Evolutionary conservation across 2,329 filamentous ascomycete genomes (phyloP).

Genomic region (Domatiomyces catenatus): DNA sequence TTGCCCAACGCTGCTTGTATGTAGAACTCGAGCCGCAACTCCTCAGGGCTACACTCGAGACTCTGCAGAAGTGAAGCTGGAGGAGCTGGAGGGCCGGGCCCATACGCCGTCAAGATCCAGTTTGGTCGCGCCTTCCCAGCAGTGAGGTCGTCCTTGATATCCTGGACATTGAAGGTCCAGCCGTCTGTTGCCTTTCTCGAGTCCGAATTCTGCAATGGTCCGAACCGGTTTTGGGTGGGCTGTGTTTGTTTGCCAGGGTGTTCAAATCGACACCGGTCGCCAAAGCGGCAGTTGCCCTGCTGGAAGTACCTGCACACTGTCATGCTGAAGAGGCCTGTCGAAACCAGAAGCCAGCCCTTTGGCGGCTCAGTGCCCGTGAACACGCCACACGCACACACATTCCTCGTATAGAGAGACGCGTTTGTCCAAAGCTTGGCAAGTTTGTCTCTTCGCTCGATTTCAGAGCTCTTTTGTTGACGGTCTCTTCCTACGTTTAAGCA

Average conservation of each 20-base stretch:
- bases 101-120: conserved; percentile 82
- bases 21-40: conserved; percentile 62
- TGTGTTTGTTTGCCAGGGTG: conserved; percentile 30
- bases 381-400: background rate
- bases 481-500: too few species aligned
- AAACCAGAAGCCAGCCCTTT: background rate
- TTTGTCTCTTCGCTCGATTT: background rate
- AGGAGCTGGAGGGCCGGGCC: conserved; percentile 58
- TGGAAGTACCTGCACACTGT: conserved; percentile 48
- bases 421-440: background rate
- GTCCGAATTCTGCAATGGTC: conserved; percentile 3
- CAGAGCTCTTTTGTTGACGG: too few species aligned
- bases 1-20: conserved; percentile 44
- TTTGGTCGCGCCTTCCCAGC: conserved; percentile 48
- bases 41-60: conserved; percentile 77
- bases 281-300: conserved; percentile 50
- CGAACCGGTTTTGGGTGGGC: conserved; percentile 9
- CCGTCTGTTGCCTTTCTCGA: conserved; percentile 12
- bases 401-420: background rate
- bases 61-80: conserved; percentile 77
- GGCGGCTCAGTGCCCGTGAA: background rate
- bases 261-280: conserved; percentile 45
- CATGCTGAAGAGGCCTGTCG: conserved; percentile 19
- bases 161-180: conserved; percentile 25
- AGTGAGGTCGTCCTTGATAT: conserved; percentile 51